These are phyloP conservation scores for Hypericum androsaemum DNA, from an alignment of 345 rosid species.

Conservation along the genomic window DNA sequence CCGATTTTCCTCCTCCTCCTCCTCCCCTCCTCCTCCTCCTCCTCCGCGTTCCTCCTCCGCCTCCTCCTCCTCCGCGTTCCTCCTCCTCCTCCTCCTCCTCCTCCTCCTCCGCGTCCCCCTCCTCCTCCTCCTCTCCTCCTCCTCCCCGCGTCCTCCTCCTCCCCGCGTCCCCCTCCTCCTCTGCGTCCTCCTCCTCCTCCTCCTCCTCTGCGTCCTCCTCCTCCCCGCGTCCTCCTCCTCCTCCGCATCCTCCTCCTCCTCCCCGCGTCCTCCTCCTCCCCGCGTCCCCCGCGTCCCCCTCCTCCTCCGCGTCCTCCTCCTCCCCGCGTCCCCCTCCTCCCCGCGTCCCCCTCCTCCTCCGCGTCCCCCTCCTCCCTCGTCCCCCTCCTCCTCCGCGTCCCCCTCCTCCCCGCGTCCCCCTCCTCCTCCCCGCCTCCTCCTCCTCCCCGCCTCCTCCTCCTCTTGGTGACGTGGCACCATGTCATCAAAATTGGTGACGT, in stretches of 20 bases:
- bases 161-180: neutral
- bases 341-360: neutral
- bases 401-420: neutral
- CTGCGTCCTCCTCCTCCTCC: neutral
- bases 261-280: neutral
- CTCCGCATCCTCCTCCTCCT: neutral
- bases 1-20: too few species aligned
- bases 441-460: constrained; percentile 2
- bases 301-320: neutral
- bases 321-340: neutral
- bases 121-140: neutral
- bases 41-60: too few species aligned
- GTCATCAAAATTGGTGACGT: too few species aligned
- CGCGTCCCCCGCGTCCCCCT: neutral
- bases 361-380: neutral
- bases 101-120: neutral
- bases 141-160: neutral
- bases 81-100: too few species aligned
- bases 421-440: neutral
- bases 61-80: too few species aligned
- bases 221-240: neutral
- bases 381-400: neutral
- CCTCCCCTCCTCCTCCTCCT: too few species aligned
- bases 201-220: neutral
- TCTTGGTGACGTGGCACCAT: neutral